Percentiles rank a stretch among this genome's conserved stretches.
Evolutionary conservation across 805 yeast genomes (phyloP).

Genomic region (Candida caryicola): DNA sequence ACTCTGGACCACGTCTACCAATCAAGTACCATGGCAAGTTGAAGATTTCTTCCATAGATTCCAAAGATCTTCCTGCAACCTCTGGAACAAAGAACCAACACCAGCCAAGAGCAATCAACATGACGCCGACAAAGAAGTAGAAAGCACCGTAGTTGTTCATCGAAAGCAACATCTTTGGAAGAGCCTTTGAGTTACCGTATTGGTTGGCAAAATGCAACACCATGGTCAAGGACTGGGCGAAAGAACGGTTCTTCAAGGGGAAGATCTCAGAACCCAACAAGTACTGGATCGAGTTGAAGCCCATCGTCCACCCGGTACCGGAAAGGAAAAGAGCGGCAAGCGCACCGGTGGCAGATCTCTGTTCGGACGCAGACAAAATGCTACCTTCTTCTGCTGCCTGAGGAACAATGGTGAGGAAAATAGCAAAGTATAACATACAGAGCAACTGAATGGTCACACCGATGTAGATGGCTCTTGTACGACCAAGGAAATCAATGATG

Average conservation of each 20-base stretch:
- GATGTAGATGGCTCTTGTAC: conserved; percentile 19
- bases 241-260: conserved; percentile 23
- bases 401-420: conserved; percentile 21
- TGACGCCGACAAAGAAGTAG: conserved; percentile 21
- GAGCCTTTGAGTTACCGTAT: conserved; percentile 26
- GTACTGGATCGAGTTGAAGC: conserved; percentile 23
- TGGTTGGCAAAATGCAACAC: conserved; percentile 27
- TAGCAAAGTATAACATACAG: conserved; percentile 19
- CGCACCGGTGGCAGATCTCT: conserved; percentile 18
- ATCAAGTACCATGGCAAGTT: conserved; percentile 26
- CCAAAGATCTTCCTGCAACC: conserved; percentile 25
- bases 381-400: conserved; percentile 13
- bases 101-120: conserved; percentile 18
- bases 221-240: conserved; percentile 23
- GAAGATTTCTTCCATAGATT: conserved; percentile 25
- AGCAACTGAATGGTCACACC: conserved; percentile 20
- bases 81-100: conserved; percentile 26
- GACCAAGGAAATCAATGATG: conserved; percentile 22
- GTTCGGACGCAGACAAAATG: conserved; percentile 13
- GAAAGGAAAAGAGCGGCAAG: conserved; percentile 24
- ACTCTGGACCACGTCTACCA: conserved; percentile 23
- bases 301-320: conserved; percentile 25
- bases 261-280: conserved; percentile 25
- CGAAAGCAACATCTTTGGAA: conserved; percentile 22
- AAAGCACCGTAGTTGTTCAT: conserved; percentile 22